Conservation (phyloP, 305 asterid genomes). For the Petunia hybrid region DNA sequence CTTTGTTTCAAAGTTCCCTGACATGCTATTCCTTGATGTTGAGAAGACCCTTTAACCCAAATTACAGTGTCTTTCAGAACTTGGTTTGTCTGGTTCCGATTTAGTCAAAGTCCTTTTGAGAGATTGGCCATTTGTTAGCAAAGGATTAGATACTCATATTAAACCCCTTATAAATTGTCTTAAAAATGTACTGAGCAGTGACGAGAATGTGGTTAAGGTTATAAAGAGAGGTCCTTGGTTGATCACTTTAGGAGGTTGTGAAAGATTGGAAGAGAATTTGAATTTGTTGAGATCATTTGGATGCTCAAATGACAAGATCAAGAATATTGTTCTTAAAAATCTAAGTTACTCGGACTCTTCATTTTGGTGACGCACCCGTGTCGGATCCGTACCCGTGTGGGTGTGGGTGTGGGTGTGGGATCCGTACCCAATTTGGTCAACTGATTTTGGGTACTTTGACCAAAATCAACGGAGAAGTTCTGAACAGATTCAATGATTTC, state of each 20-base stretch:
- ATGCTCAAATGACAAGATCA: conserved; percentile 24
- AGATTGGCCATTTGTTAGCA: neutral
- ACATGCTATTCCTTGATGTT: conserved; percentile 16
- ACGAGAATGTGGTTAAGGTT: conserved; percentile 25
- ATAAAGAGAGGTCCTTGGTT: conserved; percentile 23
- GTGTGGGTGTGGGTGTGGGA: too few species aligned
- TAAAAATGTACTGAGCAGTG: conserved; percentile 28
- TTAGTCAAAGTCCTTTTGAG: conserved; percentile 20
- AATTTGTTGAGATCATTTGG: conserved; percentile 21
- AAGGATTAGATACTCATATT: conserved; percentile 19
- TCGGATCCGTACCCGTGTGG: too few species aligned
- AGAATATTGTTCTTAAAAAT: neutral
- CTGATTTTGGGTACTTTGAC: too few species aligned
- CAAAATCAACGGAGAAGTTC: too few species aligned
- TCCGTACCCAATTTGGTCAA: too few species aligned
- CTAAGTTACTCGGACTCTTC: too few species aligned
- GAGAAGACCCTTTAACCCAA: conserved; percentile 38
- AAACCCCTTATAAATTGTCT: conserved; percentile 10
- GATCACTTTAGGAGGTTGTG: neutral
- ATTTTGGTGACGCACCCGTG: too few species aligned
- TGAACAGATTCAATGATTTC: too few species aligned
- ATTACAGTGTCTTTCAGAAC: conserved; percentile 24
- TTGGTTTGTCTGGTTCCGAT: conserved; percentile 36
- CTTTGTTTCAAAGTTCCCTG: neutral
- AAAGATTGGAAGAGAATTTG: neutral